phyloP scores from a whole-genome alignment of 805 yeast species.

The Yamadazyma insecticola region DNA sequence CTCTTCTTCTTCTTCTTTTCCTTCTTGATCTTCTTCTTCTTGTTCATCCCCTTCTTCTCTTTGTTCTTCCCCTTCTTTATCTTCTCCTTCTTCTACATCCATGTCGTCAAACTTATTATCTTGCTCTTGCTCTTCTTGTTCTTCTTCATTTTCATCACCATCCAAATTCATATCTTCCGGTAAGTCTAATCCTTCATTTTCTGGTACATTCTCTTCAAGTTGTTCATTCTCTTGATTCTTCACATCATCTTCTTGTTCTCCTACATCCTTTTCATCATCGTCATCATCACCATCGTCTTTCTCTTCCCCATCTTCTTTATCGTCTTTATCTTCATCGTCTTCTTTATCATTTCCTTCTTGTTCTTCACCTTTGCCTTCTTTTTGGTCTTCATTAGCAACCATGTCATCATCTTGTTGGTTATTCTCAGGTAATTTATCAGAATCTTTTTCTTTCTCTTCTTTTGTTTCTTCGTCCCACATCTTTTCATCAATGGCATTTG shows the following conservation, averaged over 20 bases:
- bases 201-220: constrained; percentile 71
- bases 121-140: constrained; percentile 44
- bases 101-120: constrained; percentile 20
- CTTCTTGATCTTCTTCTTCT: constrained; percentile 15
- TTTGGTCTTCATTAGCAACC: constrained; percentile 43
- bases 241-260: constrained; percentile 78
- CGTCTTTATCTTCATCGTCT: constrained; percentile 33
- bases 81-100: constrained; percentile 28
- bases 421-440: constrained; percentile 63
- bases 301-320: constrained; percentile 43
- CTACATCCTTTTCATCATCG: constrained; percentile 67
- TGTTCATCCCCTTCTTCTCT: constrained; percentile 18
- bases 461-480: constrained; percentile 96
- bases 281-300: constrained; percentile 45
- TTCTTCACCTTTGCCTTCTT: constrained; percentile 28
- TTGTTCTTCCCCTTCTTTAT: constrained; percentile 24
- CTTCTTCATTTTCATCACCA: constrained; percentile 55
- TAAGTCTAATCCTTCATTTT: constrained; percentile 78
- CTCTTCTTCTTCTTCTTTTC: constrained; percentile 18
- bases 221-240: constrained; percentile 64
- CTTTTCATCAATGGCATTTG: constrained; percentile 92
- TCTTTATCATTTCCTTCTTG: constrained; percentile 31
- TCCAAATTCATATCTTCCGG: constrained; percentile 93
- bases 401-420: constrained; percentile 49
- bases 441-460: constrained; percentile 76